Conservation (phyloP, 169 alveolate genomes). For the Sarcocystis neurona region DNA sequence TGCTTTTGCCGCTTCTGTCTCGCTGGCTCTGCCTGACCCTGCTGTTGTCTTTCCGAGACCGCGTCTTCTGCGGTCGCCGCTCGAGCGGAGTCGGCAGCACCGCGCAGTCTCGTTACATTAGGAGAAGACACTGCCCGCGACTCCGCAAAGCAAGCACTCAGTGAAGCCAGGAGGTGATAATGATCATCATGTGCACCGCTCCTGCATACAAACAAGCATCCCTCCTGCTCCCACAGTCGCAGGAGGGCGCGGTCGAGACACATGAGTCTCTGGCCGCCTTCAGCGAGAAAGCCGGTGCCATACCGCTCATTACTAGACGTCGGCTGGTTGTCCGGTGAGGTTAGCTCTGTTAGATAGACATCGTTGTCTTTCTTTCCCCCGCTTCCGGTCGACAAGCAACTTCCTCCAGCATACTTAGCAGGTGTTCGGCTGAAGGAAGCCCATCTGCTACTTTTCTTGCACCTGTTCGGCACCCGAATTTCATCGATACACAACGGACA, state of each 20-base stretch:
- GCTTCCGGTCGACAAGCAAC: neutral
- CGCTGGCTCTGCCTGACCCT: neutral
- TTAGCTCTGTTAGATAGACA: too few relatives aligned
- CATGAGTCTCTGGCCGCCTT: neutral
- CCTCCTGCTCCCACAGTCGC: slow-evolving; percentile 28
- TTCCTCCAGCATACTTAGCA: neutral
- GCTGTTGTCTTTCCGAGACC: neutral
- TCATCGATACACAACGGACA: slow-evolving; percentile 17
- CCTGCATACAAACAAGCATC: slow-evolving; percentile 41
- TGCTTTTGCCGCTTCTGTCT: neutral
- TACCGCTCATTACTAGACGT: neutral
- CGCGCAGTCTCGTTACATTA: too few relatives aligned
- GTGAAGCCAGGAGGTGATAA: slow-evolving; percentile 46
- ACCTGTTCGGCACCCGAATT: neutral
- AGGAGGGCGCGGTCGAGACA: slow-evolving; percentile 32
- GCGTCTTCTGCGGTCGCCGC: too few relatives aligned
- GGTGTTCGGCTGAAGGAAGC: neutral
- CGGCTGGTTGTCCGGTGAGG: too few relatives aligned
- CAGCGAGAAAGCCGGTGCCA: neutral
- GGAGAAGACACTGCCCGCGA: too few relatives aligned
- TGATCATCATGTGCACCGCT: slow-evolving; percentile 45
- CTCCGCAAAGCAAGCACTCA: slow-evolving; percentile 1
- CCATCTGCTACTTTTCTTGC: slow-evolving; percentile 16
- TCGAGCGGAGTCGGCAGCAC: too few relatives aligned
- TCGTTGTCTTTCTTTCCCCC: too few relatives aligned